A percentile compares a stretch with the other conserved stretches of the same genome.
phyloP scores from a whole-genome alignment of 176 grass and related monocot genomes.

The Hordeum marinum region DNA sequence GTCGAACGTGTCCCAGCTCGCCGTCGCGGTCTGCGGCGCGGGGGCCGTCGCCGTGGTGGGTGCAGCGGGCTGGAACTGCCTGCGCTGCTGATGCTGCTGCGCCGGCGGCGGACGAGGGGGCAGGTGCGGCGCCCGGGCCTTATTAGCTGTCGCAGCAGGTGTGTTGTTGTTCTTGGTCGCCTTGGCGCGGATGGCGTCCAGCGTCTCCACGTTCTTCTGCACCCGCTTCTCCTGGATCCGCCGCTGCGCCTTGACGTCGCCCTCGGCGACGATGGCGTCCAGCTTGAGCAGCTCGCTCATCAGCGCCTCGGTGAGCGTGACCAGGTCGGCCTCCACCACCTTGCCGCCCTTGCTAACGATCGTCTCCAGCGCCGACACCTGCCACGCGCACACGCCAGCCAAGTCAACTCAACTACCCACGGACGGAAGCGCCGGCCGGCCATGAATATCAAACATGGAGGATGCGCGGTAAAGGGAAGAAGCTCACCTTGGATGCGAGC shows the following conservation, averaged over 20 bases:
- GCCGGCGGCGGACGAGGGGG: slow-evolving; percentile 34
- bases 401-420: background rate
- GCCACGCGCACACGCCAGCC: background rate
- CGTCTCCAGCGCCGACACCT: slow-evolving; percentile 85
- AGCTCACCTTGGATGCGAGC: slow-evolving; percentile 56
- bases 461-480: background rate
- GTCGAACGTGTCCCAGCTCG: slow-evolving; percentile 88
- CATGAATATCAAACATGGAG: too few relatives aligned
- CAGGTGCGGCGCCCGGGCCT: slow-evolving; percentile 31
- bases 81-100: slow-evolving; percentile 34
- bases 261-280: slow-evolving; percentile 70
- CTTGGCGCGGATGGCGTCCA: slow-evolving; percentile 77
- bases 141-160: background rate
- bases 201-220: slow-evolving; percentile 82
- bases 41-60: slow-evolving; percentile 32
- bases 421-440: background rate
- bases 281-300: slow-evolving; percentile 95
- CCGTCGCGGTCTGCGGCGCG: slow-evolving; percentile 30
- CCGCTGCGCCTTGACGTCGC: slow-evolving; percentile 64
- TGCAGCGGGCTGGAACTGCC: slow-evolving; percentile 44
- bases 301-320: slow-evolving; percentile 57
- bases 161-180: slow-evolving; percentile 2
- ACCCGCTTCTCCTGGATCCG: slow-evolving; percentile 73
- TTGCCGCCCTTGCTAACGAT: slow-evolving; percentile 68
- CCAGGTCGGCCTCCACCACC: slow-evolving; percentile 65